phyloP scores from a whole-genome alignment of 441 rosid species.

The Corymbia calophylla region DNA sequence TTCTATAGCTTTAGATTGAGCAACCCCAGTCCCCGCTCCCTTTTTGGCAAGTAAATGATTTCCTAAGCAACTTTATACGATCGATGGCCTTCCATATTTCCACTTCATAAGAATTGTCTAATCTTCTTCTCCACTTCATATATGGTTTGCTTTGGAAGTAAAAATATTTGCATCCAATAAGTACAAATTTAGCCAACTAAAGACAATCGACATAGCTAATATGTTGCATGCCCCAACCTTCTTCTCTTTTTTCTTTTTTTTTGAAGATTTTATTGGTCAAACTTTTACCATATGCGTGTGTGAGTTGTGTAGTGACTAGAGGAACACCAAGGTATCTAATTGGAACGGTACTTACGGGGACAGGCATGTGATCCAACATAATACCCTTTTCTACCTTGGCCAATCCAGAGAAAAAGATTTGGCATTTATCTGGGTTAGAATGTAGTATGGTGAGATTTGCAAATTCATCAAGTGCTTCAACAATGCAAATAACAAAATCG shows the following conservation, averaged over 20 bases:
- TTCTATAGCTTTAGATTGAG: not conserved
- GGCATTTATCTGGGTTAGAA: not conserved
- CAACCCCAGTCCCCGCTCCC: not conserved
- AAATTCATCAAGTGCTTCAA: not conserved
- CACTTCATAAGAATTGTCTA: not conserved
- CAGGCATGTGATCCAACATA: not conserved
- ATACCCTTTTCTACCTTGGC: not conserved
- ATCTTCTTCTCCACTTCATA: not conserved
- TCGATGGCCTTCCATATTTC: not conserved
- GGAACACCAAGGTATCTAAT: not conserved
- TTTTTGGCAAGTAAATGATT: not conserved
- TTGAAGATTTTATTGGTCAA: not conserved
- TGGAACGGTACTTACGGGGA: not conserved
- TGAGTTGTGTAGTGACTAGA: not conserved
- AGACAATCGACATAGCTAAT: not conserved
- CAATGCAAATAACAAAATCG: not conserved
- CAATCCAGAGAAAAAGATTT: no score
- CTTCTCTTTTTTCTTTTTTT: not conserved
- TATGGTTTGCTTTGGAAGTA: not conserved
- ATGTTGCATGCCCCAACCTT: not conserved
- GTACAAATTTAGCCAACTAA: not conserved
- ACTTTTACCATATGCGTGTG: not conserved
- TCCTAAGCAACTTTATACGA: not conserved
- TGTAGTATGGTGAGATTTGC: not conserved
- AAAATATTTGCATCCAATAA: no score